Conservation (phyloP, 2,329 filamentous ascomycete genomes). For the Nectriaceae sp. region DNA sequence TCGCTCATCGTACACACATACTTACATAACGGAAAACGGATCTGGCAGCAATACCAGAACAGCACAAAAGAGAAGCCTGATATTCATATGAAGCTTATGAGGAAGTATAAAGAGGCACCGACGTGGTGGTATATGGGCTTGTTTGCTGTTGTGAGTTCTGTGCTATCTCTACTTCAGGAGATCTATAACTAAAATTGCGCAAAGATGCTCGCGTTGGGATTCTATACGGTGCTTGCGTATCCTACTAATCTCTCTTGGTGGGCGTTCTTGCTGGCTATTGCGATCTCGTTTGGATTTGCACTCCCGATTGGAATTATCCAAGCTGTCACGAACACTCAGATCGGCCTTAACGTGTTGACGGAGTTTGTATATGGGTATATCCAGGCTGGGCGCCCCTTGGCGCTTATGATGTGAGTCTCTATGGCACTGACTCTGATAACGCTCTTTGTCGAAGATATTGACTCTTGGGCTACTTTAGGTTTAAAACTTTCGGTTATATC, state of each 20-base stretch:
- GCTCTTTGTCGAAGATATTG: not conserved
- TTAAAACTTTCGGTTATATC: constrained; percentile 65
- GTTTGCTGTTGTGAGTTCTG: constrained; percentile 51
- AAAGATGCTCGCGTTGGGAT: constrained; percentile 55
- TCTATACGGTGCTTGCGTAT: constrained; percentile 58
- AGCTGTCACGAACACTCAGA: constrained; percentile 69
- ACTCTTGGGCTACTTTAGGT: constrained; percentile 38
- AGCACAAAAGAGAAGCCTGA: constrained; percentile 62
- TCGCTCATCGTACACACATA: constrained; percentile 69
- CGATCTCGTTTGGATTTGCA: constrained; percentile 64
- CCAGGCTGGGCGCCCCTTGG: constrained; percentile 69
- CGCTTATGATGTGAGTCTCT: constrained; percentile 65
- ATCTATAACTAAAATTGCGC: constrained; percentile 12
- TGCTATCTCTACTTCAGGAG: not conserved
- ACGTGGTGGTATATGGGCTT: constrained; percentile 65
- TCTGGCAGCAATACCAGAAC: constrained; percentile 63
- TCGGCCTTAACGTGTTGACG: constrained; percentile 73
- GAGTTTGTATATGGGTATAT: constrained; percentile 78
- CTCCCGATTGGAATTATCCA: constrained; percentile 71
- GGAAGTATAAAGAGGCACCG: constrained; percentile 62
- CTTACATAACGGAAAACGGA: constrained; percentile 66
- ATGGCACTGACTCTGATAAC: not conserved
- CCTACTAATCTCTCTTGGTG: constrained; percentile 72
- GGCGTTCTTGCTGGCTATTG: constrained; percentile 68
- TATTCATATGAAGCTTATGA: constrained; percentile 66